These are phyloP conservation scores for Penicillium steckii DNA, from an alignment of 495 filamentous ascomycete species.

Conservation along the genomic window DNA sequence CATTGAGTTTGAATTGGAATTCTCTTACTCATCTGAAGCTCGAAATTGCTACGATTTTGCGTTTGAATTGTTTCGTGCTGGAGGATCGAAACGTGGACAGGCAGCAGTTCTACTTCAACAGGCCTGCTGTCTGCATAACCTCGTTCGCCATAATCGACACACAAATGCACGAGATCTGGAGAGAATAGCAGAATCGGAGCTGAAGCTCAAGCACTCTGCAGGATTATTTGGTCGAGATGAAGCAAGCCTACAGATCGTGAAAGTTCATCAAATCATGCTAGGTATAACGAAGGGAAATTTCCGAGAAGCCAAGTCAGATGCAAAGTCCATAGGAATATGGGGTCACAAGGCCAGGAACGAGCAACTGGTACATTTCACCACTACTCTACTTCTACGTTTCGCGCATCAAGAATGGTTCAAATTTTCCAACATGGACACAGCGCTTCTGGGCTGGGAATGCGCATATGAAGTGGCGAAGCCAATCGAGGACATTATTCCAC, in stretches of 20 bases:
- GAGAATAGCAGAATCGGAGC: conserved; percentile 9
- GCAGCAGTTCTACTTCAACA: conserved; percentile 24
- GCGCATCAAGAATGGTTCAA: conserved; percentile 17
- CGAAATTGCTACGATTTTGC: conserved; percentile 11
- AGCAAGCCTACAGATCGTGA: conserved; percentile 17
- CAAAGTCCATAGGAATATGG: conserved; percentile 23
- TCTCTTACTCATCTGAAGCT: conserved; percentile 10
- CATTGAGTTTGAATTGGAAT: conserved; percentile 12
- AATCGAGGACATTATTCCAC: conserved; percentile 11
- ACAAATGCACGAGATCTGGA: not conserved
- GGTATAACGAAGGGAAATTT: conserved; percentile 13
- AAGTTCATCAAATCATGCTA: conserved; percentile 20
- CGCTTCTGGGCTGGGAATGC: conserved; percentile 15
- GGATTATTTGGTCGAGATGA: conserved; percentile 22
- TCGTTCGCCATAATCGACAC: conserved; percentile 4
- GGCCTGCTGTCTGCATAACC: conserved; percentile 19
- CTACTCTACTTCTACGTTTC: conserved; percentile 11
- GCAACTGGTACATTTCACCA: conserved; percentile 12
- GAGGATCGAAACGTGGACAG: conserved; percentile 15
- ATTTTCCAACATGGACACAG: conserved; percentile 16
- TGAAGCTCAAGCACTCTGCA: conserved; percentile 12
- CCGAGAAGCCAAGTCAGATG: conserved; percentile 8
- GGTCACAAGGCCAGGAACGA: conserved; percentile 18
- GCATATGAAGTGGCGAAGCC: conserved; percentile 13
- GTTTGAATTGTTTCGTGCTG: conserved; percentile 11